Evolutionary conservation across 345 rosid species (phyloP).

Genomic region (Acer saccharum): DNA sequence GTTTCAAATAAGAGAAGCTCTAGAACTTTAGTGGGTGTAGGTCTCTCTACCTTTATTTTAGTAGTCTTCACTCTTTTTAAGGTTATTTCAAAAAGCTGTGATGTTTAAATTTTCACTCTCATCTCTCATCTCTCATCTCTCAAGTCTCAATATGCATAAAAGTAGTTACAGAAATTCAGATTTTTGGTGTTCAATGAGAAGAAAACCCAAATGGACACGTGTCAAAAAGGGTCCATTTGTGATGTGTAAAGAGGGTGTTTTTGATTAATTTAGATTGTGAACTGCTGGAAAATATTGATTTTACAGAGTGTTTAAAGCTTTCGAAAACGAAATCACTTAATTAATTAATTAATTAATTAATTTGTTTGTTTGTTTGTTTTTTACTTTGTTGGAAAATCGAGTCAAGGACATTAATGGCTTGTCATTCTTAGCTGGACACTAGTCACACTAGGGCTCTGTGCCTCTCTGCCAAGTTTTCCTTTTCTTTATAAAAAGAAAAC

Average conservation of each 20-base stretch:
- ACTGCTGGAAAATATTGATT: background rate
- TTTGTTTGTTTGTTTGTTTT: background rate
- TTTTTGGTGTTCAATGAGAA: no score
- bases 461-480: background rate
- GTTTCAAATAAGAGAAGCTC: constrained; percentile 5
- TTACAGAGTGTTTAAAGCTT: background rate
- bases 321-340: background rate
- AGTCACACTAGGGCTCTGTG: background rate
- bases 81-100: background rate
- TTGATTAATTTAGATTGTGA: background rate
- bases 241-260: background rate
- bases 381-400: background rate
- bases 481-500: constrained; percentile 2
- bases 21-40: background rate
- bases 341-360: no score
- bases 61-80: constrained; percentile 16
- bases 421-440: background rate
- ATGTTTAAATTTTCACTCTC: constrained; percentile 8
- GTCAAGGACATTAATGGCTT: background rate
- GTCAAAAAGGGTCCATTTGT: background rate
- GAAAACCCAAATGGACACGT: background rate
- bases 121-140: background rate
- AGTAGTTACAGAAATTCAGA: no score
- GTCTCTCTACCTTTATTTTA: background rate
- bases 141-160: no score